These are phyloP conservation scores for Rhizoclosmatium hyalinum DNA, from an alignment of 371 early-diverging fungal genomes.

Conservation along the genomic window DNA sequence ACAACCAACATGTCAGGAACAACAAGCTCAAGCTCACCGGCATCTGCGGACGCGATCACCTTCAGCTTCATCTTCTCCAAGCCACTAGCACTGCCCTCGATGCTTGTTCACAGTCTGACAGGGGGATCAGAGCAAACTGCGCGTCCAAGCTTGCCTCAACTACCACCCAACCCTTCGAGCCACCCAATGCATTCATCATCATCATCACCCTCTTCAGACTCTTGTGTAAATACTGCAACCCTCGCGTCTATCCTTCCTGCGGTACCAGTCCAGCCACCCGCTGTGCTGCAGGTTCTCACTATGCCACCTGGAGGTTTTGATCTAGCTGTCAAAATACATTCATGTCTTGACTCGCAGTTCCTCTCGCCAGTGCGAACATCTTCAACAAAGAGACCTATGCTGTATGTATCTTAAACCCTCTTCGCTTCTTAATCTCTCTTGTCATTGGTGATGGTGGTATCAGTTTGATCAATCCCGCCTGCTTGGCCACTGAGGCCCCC, in stretches of 20 bases:
- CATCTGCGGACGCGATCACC: not conserved
- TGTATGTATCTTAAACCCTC: slow-evolving; percentile 1
- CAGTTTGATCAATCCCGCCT: not conserved
- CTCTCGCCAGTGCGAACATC: not conserved
- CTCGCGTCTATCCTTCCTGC: not conserved
- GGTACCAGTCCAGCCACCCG: not conserved
- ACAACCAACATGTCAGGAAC: not conserved
- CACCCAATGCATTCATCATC: not conserved
- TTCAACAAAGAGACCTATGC: not conserved
- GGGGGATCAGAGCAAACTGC: not conserved
- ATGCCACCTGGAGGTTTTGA: not conserved
- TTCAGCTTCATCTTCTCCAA: not conserved
- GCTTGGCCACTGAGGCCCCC: not conserved
- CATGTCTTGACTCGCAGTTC: not conserved
- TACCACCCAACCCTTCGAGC: not conserved
- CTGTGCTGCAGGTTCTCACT: not conserved
- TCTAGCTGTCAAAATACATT: slow-evolving; percentile 1
- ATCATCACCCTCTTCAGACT: not conserved
- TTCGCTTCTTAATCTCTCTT: not conserved
- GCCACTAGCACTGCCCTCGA: not conserved
- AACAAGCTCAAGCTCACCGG: not conserved
- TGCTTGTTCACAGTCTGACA: too few relatives aligned
- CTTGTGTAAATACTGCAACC: not conserved
- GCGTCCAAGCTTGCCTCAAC: not conserved
- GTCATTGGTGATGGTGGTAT: not conserved